Percentiles rank a stretch among this genome's conserved stretches.
Conservation (phyloP, 2,329 filamentous ascomycete genomes). For the Xylariaceae sp. region DNA sequence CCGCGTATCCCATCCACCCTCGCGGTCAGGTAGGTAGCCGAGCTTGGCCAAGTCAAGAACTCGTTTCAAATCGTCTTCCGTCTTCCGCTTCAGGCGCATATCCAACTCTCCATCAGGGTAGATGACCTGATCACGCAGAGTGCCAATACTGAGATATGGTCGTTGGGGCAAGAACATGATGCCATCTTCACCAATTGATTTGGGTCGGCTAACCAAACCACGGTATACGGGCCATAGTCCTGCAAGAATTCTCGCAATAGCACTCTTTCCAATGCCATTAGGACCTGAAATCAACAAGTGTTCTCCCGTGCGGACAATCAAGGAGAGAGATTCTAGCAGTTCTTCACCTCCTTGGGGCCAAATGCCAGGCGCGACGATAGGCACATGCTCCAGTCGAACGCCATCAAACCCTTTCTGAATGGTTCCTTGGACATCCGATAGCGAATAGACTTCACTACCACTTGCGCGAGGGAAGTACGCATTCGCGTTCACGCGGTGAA, state of each 20-base stretch:
- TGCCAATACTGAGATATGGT: constrained; percentile 87
- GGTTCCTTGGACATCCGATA: constrained; percentile 89
- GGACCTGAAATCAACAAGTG: constrained; percentile 91
- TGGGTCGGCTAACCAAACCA: constrained; percentile 82
- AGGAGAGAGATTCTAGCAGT: constrained; percentile 78
- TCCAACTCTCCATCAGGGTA: constrained; percentile 94
- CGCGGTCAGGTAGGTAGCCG: constrained; percentile 83
- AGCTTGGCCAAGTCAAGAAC: constrained; percentile 79
- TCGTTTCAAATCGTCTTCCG: constrained; percentile 70
- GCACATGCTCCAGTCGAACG: constrained; percentile 86
- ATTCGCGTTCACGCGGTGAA: constrained; percentile 88
- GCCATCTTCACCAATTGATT: constrained; percentile 73
- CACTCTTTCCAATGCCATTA: constrained; percentile 90
- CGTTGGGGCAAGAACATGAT: constrained; percentile 98
- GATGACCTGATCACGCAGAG: constrained; percentile 92
- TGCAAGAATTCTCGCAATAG: constrained; percentile 80
- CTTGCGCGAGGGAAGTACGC: constrained; percentile 70
- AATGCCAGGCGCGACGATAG: constrained; percentile 80
- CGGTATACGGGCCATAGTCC: constrained; percentile 94
- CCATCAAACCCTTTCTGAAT: constrained; percentile 93
- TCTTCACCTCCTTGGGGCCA: constrained; percentile 91
- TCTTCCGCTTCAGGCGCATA: constrained; percentile 76
- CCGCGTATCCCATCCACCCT: constrained; percentile 92
- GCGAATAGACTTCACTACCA: constrained; percentile 74
- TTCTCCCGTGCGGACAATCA: constrained; percentile 85